A percentile compares a stretch with the other conserved stretches of the same genome.
Conservation (phyloP, 1,139 yeast genomes). For the Magnusiomyces paraingens region DNA sequence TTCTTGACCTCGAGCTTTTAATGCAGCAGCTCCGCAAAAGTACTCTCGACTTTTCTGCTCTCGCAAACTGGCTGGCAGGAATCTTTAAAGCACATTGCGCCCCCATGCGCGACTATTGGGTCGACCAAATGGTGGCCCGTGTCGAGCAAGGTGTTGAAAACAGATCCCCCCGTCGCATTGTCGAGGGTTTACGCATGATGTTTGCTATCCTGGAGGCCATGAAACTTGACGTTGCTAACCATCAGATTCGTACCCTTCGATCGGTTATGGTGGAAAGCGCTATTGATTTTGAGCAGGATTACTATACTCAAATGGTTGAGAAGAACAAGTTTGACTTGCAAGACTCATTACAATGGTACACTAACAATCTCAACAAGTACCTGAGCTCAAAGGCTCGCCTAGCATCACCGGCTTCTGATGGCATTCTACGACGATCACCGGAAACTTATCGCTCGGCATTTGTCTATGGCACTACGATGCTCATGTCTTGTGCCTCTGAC, state of each 20-base stretch:
- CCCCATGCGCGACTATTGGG: slow-evolving; percentile 92
- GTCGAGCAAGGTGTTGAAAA: slow-evolving; percentile 57
- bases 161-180: slow-evolving; percentile 49
- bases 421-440: background rate
- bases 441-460: slow-evolving; percentile 23
- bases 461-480: slow-evolving; percentile 48
- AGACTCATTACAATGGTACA: slow-evolving; percentile 69
- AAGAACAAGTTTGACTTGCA: slow-evolving; percentile 61
- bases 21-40: slow-evolving; percentile 69
- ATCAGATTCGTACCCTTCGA: slow-evolving; percentile 78
- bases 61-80: slow-evolving; percentile 67
- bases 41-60: slow-evolving; percentile 58
- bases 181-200: slow-evolving; percentile 71
- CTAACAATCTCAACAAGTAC: slow-evolving; percentile 7
- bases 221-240: slow-evolving; percentile 94
- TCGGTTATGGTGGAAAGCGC: slow-evolving; percentile 88
- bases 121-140: slow-evolving; percentile 70
- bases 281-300: slow-evolving; percentile 85
- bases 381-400: background rate
- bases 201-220: slow-evolving; percentile 90
- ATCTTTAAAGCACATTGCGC: slow-evolving; percentile 84
- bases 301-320: slow-evolving; percentile 63
- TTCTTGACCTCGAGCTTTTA: slow-evolving; percentile 70
- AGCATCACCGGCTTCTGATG: background rate
- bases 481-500: slow-evolving; percentile 61